phyloP scores from a whole-genome alignment of 2,329 filamentous ascomycete genomes.

The Trichoderma lentiforme region DNA sequence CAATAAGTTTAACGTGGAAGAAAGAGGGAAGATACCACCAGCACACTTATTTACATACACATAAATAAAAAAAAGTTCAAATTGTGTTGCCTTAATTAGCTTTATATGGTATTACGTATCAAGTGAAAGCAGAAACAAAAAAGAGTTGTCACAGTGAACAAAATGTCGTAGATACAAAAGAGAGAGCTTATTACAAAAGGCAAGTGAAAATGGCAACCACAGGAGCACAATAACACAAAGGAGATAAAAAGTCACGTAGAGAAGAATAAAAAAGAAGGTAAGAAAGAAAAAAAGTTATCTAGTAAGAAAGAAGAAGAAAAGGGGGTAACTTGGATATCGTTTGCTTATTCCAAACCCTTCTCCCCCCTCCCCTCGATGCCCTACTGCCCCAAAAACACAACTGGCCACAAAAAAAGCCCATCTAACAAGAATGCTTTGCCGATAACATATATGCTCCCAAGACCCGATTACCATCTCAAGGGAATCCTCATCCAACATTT shows the following conservation, averaged over 20 bases:
- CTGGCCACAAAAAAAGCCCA: not conserved
- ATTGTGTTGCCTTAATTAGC: not conserved
- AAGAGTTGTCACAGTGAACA: not conserved
- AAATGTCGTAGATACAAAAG: not conserved
- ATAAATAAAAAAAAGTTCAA: not conserved
- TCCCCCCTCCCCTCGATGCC: not conserved
- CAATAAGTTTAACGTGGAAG: not conserved
- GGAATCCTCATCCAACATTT: not conserved
- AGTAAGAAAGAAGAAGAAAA: not conserved
- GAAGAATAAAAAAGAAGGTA: not conserved
- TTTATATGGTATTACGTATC: not conserved
- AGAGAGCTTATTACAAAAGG: not conserved
- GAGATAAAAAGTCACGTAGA: not conserved
- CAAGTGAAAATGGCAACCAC: not conserved
- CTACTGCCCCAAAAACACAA: not conserved
- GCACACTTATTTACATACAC: not conserved
- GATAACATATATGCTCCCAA: not conserved
- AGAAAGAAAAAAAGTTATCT: not conserved
- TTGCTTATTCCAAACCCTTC: not conserved
- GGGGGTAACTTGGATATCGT: not conserved
- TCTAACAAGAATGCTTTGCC: not conserved
- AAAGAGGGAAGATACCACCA: not conserved
- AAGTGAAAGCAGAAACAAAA: not conserved
- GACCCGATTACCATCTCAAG: not conserved
- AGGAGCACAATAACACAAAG: not conserved